A percentile compares a stretch with the other conserved stretches of the same genome.
phyloP scores from a whole-genome alignment of 495 filamentous ascomycete genomes.

The Astrothelium macrocarpum region DNA sequence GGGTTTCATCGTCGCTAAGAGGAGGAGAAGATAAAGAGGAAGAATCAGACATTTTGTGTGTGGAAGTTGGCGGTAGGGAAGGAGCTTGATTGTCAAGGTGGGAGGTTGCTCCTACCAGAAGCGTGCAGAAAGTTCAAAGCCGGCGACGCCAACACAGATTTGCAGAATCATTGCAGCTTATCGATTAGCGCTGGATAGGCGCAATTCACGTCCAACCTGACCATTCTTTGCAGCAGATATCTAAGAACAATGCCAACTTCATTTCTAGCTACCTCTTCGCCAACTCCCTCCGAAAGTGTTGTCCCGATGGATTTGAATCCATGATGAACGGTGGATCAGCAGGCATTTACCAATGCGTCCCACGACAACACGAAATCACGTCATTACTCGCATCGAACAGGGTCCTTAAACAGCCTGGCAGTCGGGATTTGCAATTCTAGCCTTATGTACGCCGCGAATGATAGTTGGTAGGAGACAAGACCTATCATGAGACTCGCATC shows the following conservation, averaged over 20 bases:
- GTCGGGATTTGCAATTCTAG: too few species aligned
- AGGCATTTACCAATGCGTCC: too few species aligned
- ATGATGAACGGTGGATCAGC: not conserved
- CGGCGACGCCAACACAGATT: not conserved
- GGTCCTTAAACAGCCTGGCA: too few species aligned
- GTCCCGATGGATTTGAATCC: not conserved
- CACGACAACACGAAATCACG: too few species aligned
- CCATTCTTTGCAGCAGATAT: too few species aligned
- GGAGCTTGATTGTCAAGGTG: not conserved
- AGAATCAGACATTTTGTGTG: conserved; percentile 7
- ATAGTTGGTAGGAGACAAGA: too few species aligned
- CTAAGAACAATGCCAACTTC: not conserved
- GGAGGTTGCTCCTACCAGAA: not conserved
- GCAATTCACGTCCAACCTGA: not conserved
- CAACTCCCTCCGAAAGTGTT: not conserved
- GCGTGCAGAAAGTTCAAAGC: not conserved
- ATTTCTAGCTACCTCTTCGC: not conserved
- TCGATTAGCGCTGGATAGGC: not conserved
- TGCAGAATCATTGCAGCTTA: not conserved
- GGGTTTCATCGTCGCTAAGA: conserved; percentile 9
- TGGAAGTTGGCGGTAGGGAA: conserved; percentile 11
- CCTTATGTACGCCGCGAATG: too few species aligned
- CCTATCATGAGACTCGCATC: too few species aligned
- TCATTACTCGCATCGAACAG: too few species aligned
- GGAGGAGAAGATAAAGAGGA: conserved; percentile 12